Evolutionary conservation across 805 yeast species (phyloP), one percentile per base, ranked within the genome.

Genomic region (Ogataea ramenticola): DNA sequence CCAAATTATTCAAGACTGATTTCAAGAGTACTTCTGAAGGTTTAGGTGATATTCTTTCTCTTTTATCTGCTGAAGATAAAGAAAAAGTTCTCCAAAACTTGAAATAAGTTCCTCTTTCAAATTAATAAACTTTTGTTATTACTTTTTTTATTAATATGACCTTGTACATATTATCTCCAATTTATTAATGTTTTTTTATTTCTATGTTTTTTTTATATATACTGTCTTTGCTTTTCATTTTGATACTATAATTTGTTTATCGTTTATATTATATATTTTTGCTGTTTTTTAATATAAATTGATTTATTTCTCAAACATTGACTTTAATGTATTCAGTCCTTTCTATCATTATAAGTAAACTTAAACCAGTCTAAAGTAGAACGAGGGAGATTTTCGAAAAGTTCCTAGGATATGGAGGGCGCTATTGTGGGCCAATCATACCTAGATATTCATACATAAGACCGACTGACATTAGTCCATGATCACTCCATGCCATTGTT

Each of bases 1-100:
- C 84, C 38, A 74, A 73, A 51, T 65, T 80, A 45, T 69, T 79
- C 51, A 75, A 80, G 68, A 65, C 64, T 48, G 80, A 78, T 46
- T 49, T 61, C 68, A 74, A 64, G 69, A 67, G 60, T 63, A 74
- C 80, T 38, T 68, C 79, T 42, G 70, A 67, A 56, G 82, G 82
- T 52, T 63, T 79, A 48, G 64, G 75, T 36, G 82, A 77, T 56
- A 75, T 77, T 30, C 55, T 77, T 56, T 64, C 76, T 36, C 62
- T 77, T 57, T 55, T 78, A 43, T 70, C 80, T 16, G 62, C 70
- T 36, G 80, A 75, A 51, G 83, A 79, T 49, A 77, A 72, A 56
- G 77, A 68, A 46, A 69, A 68, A 50, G 49, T 68, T 35, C 49
- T 65, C 43, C 61, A 56, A 42, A 46, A 52, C 32, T 49, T 64